Conservation (phyloP, 2,329 filamentous ascomycete genomes). For the Diaporthe ilicicola region DNA sequence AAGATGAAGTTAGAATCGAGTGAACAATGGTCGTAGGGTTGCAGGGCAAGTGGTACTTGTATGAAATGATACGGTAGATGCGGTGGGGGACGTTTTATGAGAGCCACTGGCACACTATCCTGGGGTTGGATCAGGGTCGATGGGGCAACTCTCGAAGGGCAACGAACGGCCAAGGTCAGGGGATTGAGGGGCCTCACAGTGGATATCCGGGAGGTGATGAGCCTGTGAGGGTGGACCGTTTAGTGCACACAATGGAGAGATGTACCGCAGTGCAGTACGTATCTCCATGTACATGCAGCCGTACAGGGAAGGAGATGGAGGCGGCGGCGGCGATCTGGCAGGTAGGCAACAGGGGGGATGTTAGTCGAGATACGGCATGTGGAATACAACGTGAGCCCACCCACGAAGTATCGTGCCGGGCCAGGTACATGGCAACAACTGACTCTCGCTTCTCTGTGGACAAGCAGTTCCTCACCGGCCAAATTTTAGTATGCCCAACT, state of each 20-base stretch:
- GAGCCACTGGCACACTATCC: constrained; percentile 57
- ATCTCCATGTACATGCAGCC: constrained; percentile 50
- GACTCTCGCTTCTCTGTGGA: constrained; percentile 20
- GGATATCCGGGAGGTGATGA: constrained; percentile 32
- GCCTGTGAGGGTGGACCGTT: constrained; percentile 35
- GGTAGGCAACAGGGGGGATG: constrained; percentile 37
- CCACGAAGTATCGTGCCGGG: constrained; percentile 25
- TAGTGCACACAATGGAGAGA: constrained; percentile 47
- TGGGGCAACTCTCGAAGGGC: constrained; percentile 31
- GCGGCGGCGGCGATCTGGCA: constrained; percentile 48
- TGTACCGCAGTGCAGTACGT: constrained; percentile 36
- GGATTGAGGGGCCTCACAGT: constrained; percentile 32
- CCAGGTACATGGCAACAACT: constrained; percentile 27
- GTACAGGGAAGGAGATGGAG: constrained; percentile 59
- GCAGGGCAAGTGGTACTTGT: constrained; percentile 58
- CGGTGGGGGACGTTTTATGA: constrained; percentile 59
- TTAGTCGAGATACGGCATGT: constrained; percentile 34
- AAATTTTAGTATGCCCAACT: constrained; percentile 1
- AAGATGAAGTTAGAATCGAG: constrained; percentile 42
- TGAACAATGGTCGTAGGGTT: constrained; percentile 45
- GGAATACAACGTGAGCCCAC: constrained; percentile 32
- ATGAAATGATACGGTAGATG: constrained; percentile 57
- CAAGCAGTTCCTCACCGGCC: constrained; percentile 9
- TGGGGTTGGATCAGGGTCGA: constrained; percentile 49
- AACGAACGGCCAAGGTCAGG: constrained; percentile 41